phyloP scores from a whole-genome alignment of 768 basidiomycete genomes.

The Suillus ampliporus region DNA sequence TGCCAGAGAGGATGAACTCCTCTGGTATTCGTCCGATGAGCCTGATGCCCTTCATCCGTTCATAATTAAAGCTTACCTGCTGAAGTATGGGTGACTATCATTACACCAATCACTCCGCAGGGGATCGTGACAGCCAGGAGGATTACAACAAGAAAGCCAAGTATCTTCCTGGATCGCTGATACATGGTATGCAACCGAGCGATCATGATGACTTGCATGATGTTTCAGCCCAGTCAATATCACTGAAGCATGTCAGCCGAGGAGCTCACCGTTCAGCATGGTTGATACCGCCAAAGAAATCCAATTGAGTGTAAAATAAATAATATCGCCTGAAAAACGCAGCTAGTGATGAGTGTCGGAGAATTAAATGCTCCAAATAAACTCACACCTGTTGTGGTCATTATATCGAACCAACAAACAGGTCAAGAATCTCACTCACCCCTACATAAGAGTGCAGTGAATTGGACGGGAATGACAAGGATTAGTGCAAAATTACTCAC shows the following conservation, averaged over 20 bases:
- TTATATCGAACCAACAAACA: neutral
- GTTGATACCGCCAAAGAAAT: neutral
- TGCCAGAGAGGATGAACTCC: neutral
- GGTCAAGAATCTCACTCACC: neutral
- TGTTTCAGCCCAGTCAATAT: neutral
- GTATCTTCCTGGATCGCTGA: neutral
- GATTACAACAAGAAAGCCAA: neutral
- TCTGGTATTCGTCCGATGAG: neutral
- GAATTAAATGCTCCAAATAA: neutral
- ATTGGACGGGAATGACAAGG: neutral
- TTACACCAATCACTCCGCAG: neutral
- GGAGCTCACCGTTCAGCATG: neutral
- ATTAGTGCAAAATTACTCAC: neutral
- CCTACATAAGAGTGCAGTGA: neutral
- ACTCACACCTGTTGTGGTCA: neutral
- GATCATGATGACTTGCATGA: neutral
- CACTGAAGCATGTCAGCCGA: neutral
- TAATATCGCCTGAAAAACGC: neutral
- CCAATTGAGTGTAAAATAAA: neutral
- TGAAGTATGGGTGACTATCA: neutral
- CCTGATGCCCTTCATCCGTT: neutral
- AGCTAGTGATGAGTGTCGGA: neutral
- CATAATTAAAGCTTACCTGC: neutral
- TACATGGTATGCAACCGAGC: neutral
- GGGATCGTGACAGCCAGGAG: neutral